These are phyloP conservation scores for Furcasterigmium furcatum DNA, from an alignment of 2,329 filamentous ascomycete genomes.

Conservation along the genomic window DNA sequence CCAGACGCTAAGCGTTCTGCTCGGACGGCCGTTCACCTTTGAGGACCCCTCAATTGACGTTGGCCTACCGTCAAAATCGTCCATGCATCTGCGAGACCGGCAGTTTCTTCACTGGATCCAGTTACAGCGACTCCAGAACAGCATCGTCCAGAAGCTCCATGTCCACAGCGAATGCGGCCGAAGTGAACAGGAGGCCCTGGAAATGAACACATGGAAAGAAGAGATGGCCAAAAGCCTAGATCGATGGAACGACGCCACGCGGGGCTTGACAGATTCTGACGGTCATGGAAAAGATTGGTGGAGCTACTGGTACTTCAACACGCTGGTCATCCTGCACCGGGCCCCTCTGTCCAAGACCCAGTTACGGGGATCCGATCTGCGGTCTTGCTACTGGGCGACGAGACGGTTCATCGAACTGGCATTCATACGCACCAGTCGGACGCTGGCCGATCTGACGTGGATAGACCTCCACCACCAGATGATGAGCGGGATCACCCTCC, in stretches of 20 bases:
- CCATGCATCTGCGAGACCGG: slow-evolving; percentile 1
- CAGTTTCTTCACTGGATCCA: slow-evolving; percentile 17
- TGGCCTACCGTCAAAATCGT: slow-evolving; percentile 6
- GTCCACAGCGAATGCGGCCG: too few relatives aligned
- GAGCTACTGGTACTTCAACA: slow-evolving; percentile 17
- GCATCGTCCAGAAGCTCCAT: slow-evolving; percentile 6
- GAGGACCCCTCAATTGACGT: slow-evolving; percentile 4
- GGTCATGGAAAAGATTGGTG: slow-evolving; percentile 11
- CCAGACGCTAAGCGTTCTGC: too few relatives aligned
- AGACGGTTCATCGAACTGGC: slow-evolving; percentile 16
- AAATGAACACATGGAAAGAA: too few relatives aligned
- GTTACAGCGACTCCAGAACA: slow-evolving; percentile 15
- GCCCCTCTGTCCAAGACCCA: slow-evolving; percentile 9
- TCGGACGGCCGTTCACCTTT: too few relatives aligned
- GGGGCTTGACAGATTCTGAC: too few relatives aligned
- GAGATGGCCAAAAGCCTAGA: too few relatives aligned
- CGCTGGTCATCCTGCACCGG: slow-evolving; percentile 16
- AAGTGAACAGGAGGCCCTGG: too few relatives aligned
- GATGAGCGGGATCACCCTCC: slow-evolving; percentile 17
- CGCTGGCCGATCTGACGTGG: slow-evolving; percentile 15
- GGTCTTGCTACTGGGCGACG: slow-evolving; percentile 12
- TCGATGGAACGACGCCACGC: too few relatives aligned
- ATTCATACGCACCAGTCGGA: slow-evolving; percentile 13
- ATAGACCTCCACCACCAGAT: slow-evolving; percentile 18
- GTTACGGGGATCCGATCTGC: neutral